phyloP scores from a whole-genome alignment of 345 rosid species.

The Euphorbia lathyris region DNA sequence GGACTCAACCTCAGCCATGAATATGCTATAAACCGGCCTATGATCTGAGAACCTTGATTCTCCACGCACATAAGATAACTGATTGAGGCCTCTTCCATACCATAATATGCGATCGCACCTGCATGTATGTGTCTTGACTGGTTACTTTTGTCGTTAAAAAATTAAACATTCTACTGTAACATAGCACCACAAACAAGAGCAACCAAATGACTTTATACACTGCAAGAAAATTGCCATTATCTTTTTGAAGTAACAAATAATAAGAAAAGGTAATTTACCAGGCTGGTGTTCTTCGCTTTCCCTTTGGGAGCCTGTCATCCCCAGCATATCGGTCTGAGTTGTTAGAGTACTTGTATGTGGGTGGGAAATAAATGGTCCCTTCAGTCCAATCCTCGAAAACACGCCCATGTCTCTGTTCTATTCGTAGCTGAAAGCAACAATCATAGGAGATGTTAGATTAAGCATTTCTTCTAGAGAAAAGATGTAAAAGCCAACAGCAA shows the following conservation, averaged over 20 bases:
- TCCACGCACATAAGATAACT: conserved; percentile 90
- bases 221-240: not conserved
- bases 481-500: not conserved
- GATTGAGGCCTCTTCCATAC: conserved; percentile 84
- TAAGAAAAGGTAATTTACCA: conserved; percentile 47
- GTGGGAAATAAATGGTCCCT: conserved; percentile 92
- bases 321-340: conserved; percentile 93
- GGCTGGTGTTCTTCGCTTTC: conserved; percentile 95
- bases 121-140: conserved; percentile 9
- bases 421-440: conserved; percentile 51
- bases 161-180: not conserved
- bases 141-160: not conserved
- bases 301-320: conserved; percentile 73
- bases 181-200: not conserved
- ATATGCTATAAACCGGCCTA: conserved; percentile 85
- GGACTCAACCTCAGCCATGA: conserved; percentile 83
- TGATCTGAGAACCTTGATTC: conserved; percentile 99
- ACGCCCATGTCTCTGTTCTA: conserved; percentile 71
- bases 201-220: not conserved
- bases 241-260: not conserved
- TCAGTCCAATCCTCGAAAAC: conserved; percentile 94
- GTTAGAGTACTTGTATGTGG: conserved; percentile 94
- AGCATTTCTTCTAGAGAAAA: not conserved
- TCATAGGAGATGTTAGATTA: conserved; percentile 17
- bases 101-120: conserved; percentile 99